These are phyloP conservation scores for Mucor piriformis DNA, from an alignment of 371 early-diverging fungal genomes.

Conservation along the genomic window DNA sequence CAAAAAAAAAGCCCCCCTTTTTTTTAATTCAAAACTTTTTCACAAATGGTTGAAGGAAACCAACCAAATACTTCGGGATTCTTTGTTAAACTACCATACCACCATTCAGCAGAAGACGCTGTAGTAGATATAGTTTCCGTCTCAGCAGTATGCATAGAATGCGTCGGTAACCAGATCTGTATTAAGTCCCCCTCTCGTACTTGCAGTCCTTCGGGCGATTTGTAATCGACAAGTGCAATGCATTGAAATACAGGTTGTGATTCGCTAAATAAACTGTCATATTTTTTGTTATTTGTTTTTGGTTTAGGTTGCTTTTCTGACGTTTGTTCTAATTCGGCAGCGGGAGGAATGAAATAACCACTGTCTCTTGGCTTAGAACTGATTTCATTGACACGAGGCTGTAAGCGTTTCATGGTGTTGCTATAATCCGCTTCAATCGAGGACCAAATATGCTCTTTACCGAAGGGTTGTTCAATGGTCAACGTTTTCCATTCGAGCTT, in stretches of 20 bases:
- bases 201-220: conserved; percentile 19
- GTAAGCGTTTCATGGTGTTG: conserved; percentile 37
- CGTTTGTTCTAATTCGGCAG: not conserved
- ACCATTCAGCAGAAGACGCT: conserved; percentile 15
- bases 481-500: conserved; percentile 44
- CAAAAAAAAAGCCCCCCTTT: too few relatives aligned
- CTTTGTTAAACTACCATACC: conserved; percentile 19
- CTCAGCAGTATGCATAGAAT: not conserved
- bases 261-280: conserved; percentile 16
- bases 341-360: not conserved
- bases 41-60: conserved; percentile 14
- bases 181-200: conserved; percentile 23
- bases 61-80: conserved; percentile 7
- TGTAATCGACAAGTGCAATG: conserved; percentile 12
- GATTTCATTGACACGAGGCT: conserved; percentile 34
- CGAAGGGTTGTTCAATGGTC: conserved; percentile 14
- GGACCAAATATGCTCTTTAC: conserved; percentile 7
- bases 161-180: conserved; percentile 22
- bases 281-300: not conserved
- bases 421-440: conserved; percentile 5
- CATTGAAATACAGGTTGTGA: conserved; percentile 24
- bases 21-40: conserved; percentile 2
- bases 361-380: not conserved
- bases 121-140: not conserved
- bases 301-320: not conserved